These are phyloP conservation scores for Kuraishia ogatae DNA, from an alignment of 805 yeast genomes.

Conservation along the genomic window DNA sequence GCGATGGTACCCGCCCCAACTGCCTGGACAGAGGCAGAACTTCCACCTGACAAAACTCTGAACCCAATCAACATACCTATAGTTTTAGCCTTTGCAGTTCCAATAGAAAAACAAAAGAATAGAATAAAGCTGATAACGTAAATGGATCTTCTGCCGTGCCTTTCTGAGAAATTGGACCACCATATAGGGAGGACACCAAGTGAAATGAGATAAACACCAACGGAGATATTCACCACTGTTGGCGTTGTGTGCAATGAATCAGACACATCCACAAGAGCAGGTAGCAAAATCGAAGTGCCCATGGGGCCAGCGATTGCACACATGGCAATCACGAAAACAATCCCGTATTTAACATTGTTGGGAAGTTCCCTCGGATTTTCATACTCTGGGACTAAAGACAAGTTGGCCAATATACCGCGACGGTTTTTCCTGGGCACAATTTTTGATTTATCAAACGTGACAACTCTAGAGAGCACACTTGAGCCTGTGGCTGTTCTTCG, in stretches of 20 bases:
- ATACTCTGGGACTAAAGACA: conserved; percentile 60
- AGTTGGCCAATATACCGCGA: conserved; percentile 47
- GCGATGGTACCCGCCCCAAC: conserved; percentile 87
- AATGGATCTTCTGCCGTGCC: conserved; percentile 65
- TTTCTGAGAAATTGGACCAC: conserved; percentile 81
- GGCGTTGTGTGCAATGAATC: conserved; percentile 45
- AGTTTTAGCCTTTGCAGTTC: conserved; percentile 56
- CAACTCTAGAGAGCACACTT: not conserved
- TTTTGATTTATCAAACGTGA: conserved; percentile 16
- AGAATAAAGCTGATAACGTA: conserved; percentile 60
- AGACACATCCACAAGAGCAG: conserved; percentile 60
- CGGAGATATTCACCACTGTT: conserved; percentile 62
- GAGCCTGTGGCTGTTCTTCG: not conserved
- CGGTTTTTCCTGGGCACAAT: conserved; percentile 31
- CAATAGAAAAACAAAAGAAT: conserved; percentile 60
- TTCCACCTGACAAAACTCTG: conserved; percentile 68
- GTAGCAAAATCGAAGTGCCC: conserved; percentile 80
- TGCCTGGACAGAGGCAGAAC: conserved; percentile 79
- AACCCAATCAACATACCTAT: conserved; percentile 59
- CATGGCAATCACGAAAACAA: conserved; percentile 58
- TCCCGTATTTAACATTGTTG: conserved; percentile 31
- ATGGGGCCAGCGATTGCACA: conserved; percentile 81
- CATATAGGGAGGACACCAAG: conserved; percentile 78
- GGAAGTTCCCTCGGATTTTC: conserved; percentile 66
- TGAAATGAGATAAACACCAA: conserved; percentile 68